phyloP scores from a whole-genome alignment of 2,329 filamentous ascomycete genomes.

The Diaporthe eres region DNA sequence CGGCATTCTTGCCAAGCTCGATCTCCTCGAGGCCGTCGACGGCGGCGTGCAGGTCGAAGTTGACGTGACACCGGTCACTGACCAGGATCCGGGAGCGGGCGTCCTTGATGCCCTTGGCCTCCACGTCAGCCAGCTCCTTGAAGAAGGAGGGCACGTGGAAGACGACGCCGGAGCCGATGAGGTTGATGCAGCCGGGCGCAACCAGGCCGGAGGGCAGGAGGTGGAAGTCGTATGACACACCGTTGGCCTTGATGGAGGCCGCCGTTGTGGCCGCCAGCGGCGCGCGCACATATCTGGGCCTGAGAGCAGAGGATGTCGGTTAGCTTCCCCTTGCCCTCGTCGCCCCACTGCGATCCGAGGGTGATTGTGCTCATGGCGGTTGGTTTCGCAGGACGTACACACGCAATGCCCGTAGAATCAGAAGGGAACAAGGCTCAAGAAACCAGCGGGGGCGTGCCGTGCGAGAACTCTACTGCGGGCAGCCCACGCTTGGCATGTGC shows the following conservation, averaged over 20 bases:
- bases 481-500: slow-evolving; percentile 2
- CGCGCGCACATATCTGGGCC: slow-evolving; percentile 69
- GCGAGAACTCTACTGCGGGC: background rate
- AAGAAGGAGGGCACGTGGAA: slow-evolving; percentile 75
- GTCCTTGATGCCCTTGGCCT: slow-evolving; percentile 70
- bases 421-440: slow-evolving; percentile 46
- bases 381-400: slow-evolving; percentile 37
- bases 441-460: background rate
- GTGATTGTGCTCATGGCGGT: slow-evolving; percentile 66
- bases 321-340: slow-evolving; percentile 67
- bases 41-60: slow-evolving; percentile 74
- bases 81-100: slow-evolving; percentile 73
- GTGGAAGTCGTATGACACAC: slow-evolving; percentile 67
- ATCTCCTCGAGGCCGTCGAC: slow-evolving; percentile 77
- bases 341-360: slow-evolving; percentile 71
- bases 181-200: slow-evolving; percentile 78
- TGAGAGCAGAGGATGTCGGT: slow-evolving; percentile 68
- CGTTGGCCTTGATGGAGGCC: slow-evolving; percentile 60
- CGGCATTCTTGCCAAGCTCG: slow-evolving; percentile 58
- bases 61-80: slow-evolving; percentile 72
- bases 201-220: slow-evolving; percentile 79
- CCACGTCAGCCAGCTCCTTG: slow-evolving; percentile 72
- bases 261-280: slow-evolving; percentile 72
- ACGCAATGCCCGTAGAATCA: slow-evolving; percentile 41
- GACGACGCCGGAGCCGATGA: slow-evolving; percentile 79